Conservation (phyloP, 2,329 filamentous ascomycete species). For the Stachybotrys echinatus region DNA sequence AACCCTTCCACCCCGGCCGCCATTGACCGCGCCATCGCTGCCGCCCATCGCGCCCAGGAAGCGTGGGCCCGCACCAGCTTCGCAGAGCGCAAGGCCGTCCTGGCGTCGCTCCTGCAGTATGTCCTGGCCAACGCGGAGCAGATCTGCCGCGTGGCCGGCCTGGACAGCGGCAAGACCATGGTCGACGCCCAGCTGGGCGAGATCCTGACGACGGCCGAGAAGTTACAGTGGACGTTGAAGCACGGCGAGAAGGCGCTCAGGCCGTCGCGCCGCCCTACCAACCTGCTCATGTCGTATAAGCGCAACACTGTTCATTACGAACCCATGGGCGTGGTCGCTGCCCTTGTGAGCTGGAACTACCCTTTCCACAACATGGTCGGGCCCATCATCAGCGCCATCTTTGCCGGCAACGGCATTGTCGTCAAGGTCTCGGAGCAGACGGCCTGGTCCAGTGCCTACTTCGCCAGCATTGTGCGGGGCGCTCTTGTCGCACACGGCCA, state of each 20-base stretch:
- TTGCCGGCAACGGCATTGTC: conserved; percentile 85
- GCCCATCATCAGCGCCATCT: conserved; percentile 84
- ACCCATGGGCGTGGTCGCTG: conserved; percentile 86
- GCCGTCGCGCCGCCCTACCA: conserved; percentile 73
- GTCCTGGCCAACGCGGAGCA: conserved; percentile 84
- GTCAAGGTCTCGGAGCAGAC: conserved; percentile 96
- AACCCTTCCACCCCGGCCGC: conserved; percentile 70
- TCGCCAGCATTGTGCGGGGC: conserved; percentile 69
- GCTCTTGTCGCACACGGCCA: conserved; percentile 81
- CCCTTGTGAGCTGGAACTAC: conserved; percentile 96
- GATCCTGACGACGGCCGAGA: conserved; percentile 89
- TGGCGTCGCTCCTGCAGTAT: conserved; percentile 75
- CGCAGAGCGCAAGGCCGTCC: conserved; percentile 67
- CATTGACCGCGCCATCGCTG: conserved; percentile 73
- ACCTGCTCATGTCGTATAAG: conserved; percentile 94
- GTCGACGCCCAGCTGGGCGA: conserved; percentile 92
- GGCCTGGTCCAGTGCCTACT: conserved; percentile 86
- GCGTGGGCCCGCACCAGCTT: conserved; percentile 78
- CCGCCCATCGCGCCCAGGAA: conserved; percentile 68
- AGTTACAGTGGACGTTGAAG: conserved; percentile 87
- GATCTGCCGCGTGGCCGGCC: conserved; percentile 78
- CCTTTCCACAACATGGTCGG: conserved; percentile 93
- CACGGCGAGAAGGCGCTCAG: conserved; percentile 80
- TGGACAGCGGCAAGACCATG: conserved; percentile 95
- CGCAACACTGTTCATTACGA: conserved; percentile 86